Evolutionary conservation across 169 alveolate species (phyloP), one percentile per base, ranked within the genome.

Genomic region (Plasmodium inui): DNA sequence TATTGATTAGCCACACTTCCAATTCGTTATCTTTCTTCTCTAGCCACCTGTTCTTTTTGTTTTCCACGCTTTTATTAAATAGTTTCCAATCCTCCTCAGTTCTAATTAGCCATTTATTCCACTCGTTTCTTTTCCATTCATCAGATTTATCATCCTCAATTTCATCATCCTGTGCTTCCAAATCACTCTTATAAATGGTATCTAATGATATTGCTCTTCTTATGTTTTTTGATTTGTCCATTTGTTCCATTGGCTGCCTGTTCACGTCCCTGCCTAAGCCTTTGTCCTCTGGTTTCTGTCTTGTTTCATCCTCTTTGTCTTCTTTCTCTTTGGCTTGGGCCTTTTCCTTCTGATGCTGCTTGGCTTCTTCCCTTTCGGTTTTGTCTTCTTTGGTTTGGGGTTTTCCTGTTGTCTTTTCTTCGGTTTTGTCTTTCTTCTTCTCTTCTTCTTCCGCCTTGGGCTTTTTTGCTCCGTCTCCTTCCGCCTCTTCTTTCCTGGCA

Each of bases 81-180:
- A 67, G 3, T 71, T 83, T 10, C 72, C 92, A 83, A 8, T 83
- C 92, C 14, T 83, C 83, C 26, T 70, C 74, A 26, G 72, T 70
- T 70, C 71, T 19, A 7, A 4, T 6, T 71, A 70, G 44, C 92
- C 92, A 83, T 1, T 70, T 83, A 83, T 12, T 83, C 72, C 92
- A 39, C 10, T 83, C 92, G 19, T 53, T 83, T 3, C 44, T 71
- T 39, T 83, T 83, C 72, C 83, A 83, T 57, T 82, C 91, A n/a
- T 82, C 82, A 8, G 39, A 80, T 41, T 80, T 41, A 19, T 22
- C 86, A 26, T 39, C 76, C 7, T 67, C 41, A 0, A 67, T 50
- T 50, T 50, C 30, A 8, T 67, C 76, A 9, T 67, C 76, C n/a
- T 22, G 19, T 37, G 8, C 19, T 37, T 4, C 30, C 30, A 37